phyloP scores from a whole-genome alignment of 768 basidiomycete species.

The Gelatoporia subvermispora region DNA sequence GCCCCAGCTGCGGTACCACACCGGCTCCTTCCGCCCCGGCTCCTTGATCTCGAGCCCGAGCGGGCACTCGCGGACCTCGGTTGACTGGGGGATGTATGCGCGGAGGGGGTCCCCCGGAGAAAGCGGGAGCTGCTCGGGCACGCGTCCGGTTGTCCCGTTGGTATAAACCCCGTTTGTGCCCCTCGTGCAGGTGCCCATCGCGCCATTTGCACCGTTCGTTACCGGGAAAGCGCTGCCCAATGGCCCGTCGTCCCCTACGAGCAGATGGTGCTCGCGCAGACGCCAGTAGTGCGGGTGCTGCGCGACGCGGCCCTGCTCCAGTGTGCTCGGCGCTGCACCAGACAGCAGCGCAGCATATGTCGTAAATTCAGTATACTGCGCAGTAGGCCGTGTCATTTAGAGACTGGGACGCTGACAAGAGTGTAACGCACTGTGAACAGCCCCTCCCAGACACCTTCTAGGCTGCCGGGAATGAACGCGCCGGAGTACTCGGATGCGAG shows the following conservation, averaged over 20 bases:
- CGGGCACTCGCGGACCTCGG: constrained; percentile 42
- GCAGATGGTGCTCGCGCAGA: constrained; percentile 69
- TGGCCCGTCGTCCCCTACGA: constrained; percentile 15
- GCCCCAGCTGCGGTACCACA: constrained; percentile 25
- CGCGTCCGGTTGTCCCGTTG: background rate
- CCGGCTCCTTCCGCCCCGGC: constrained; percentile 28
- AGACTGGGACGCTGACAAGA: background rate
- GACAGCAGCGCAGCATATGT: constrained; percentile 76
- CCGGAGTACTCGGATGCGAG: constrained; percentile 32
- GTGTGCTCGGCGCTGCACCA: constrained; percentile 55
- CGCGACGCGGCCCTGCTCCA: constrained; percentile 74
- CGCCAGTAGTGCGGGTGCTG: constrained; percentile 91
- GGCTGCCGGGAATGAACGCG: constrained; percentile 58
- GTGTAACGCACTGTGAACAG: constrained; percentile 56
- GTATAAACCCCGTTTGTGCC: background rate
- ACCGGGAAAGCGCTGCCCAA: no score
- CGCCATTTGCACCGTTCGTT: background rate
- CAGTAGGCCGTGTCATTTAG: background rate
- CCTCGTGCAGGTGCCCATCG: background rate
- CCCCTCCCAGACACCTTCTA: constrained; percentile 81
- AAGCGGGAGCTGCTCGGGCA: constrained; percentile 28
- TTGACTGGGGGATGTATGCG: constrained; percentile 55
- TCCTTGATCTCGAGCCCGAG: constrained; percentile 46
- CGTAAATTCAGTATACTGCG: constrained; percentile 78
- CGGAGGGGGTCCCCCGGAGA: constrained; percentile 56